Conservation (phyloP, 768 basidiomycete species). For the Russula vinacea region DNA sequence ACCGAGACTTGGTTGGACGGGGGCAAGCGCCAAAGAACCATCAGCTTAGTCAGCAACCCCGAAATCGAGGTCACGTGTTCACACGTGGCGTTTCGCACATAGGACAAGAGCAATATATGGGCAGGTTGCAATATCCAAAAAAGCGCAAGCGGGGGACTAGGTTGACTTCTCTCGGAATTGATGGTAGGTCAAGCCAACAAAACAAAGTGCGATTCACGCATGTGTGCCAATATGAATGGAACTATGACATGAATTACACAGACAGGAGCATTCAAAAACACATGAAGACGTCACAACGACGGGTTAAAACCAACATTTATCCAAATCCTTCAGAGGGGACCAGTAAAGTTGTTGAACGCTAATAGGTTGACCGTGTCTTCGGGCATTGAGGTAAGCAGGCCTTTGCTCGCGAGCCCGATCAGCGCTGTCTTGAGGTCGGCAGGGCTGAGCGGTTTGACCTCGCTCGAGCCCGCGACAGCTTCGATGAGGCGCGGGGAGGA, state of each 20-base stretch:
- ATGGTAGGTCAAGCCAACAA: too few species aligned
- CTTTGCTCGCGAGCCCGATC: conserved; percentile 53
- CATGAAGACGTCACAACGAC: conserved; percentile 9
- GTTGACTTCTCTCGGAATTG: too few species aligned
- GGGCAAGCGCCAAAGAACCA: too few species aligned
- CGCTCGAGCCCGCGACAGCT: conserved; percentile 40
- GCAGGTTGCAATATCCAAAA: too few species aligned
- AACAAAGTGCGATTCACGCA: too few species aligned
- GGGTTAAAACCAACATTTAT: background rate
- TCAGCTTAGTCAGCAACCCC: too few species aligned
- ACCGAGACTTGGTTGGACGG: too few species aligned
- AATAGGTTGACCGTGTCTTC: conserved; percentile 62
- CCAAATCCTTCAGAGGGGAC: conserved; percentile 6
- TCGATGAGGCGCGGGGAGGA: conserved; percentile 47
- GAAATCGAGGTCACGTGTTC: too few species aligned
- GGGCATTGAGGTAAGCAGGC: conserved; percentile 47
- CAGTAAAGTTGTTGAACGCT: conserved; percentile 43
- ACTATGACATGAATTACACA: background rate
- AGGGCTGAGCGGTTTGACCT: conserved; percentile 53
- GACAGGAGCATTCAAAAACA: conserved; percentile 6
- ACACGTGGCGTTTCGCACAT: too few species aligned
- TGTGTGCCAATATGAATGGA: conserved; percentile 8
- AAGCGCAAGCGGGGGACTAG: too few species aligned
- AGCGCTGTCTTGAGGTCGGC: conserved; percentile 75
- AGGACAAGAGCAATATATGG: too few species aligned